phyloP scores from a whole-genome alignment of 75 land plant species.

The Selaginella tamariscina region DNA sequence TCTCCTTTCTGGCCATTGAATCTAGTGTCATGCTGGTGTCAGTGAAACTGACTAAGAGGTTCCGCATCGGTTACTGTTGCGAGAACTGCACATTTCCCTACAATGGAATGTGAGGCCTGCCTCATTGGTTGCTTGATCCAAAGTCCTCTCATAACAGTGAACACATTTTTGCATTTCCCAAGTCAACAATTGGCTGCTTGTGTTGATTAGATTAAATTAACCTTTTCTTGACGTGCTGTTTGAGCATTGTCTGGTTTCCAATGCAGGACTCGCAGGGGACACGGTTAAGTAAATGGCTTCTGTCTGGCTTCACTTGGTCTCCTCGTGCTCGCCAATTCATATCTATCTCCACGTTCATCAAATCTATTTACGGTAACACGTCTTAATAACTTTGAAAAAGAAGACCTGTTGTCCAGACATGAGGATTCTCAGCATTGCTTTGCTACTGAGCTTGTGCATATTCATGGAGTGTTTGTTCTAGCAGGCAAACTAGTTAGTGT shows the following conservation, averaged over 20 bases:
- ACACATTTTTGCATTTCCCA: neutral
- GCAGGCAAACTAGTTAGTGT: neutral
- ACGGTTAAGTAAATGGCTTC: neutral
- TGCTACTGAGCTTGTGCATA: neutral
- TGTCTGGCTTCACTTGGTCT: neutral
- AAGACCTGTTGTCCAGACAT: neutral
- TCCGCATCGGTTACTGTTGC: neutral
- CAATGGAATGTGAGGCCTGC: neutral
- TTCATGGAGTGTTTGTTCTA: neutral
- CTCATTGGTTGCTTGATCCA: neutral
- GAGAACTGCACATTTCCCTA: neutral
- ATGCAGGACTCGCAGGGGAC: neutral
- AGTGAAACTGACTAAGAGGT: neutral
- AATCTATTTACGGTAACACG: neutral
- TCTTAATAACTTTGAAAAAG: neutral
- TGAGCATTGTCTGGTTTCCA: neutral
- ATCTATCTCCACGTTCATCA: neutral
- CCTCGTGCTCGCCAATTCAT: neutral
- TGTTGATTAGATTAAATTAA: too few species aligned
- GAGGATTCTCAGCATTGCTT: too few species aligned
- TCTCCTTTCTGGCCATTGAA: neutral
- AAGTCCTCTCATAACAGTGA: neutral
- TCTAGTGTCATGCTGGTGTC: neutral
- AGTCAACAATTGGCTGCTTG: too few species aligned
- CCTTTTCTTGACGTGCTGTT: slow-evolving; percentile 1